Conservation (phyloP, 768 basidiomycete genomes). For the Suillus brevipes region DNA sequence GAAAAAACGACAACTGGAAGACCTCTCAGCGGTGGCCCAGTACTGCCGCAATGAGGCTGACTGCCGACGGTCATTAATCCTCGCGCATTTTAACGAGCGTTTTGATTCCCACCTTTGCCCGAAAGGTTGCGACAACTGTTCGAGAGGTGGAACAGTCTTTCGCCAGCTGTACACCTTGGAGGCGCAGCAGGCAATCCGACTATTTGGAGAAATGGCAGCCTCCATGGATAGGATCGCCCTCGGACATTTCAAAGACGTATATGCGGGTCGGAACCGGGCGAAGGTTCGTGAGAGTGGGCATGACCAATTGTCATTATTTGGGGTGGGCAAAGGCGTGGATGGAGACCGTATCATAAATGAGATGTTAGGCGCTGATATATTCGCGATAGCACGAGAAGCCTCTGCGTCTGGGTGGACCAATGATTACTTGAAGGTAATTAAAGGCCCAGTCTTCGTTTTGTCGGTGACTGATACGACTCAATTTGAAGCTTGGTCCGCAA, state of each 20-base stretch:
- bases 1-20: conserved; percentile 66
- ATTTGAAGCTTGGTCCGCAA: conserved; percentile 17
- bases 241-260: conserved; percentile 57
- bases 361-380: conserved; percentile 49
- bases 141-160: conserved; percentile 44
- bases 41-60: conserved; percentile 81
- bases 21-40: conserved; percentile 66
- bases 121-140: conserved; percentile 83
- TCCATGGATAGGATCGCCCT: conserved; percentile 58
- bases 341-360: conserved; percentile 66
- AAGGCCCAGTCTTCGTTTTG: background rate
- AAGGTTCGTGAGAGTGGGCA: conserved; percentile 49
- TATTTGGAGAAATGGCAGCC: conserved; percentile 51
- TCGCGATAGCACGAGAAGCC: conserved; percentile 47
- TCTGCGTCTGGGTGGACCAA: conserved; percentile 51
- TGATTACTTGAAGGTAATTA: conserved; percentile 52
- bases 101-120: conserved; percentile 71
- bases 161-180: conserved; percentile 60
- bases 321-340: conserved; percentile 50
- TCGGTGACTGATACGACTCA: conserved; percentile 6
- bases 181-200: conserved; percentile 54
- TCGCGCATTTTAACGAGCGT: conserved; percentile 84
- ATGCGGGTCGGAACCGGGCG: conserved; percentile 59
- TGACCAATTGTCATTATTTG: conserved; percentile 50
- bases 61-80: conserved; percentile 85